Percentiles rank a stretch among this genome's conserved stretches.
phyloP scores from a whole-genome alignment of 2,329 filamentous ascomycete genomes.

The Albifimbria verrucaria region DNA sequence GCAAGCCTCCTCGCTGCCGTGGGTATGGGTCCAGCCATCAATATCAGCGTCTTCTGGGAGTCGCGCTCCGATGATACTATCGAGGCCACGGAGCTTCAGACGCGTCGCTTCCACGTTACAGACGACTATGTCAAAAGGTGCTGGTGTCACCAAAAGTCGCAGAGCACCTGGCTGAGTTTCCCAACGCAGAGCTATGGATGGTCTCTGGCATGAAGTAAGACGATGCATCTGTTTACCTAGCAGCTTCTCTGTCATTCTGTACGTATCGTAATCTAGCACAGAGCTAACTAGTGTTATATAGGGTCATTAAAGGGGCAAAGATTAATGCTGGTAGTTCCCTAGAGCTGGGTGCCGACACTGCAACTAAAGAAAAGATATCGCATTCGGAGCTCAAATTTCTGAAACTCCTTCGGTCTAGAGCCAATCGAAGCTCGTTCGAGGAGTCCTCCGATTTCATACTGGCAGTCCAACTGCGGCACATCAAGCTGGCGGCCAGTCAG shows the following conservation, averaged over 20 bases:
- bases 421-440: not conserved
- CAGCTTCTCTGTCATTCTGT: not conserved
- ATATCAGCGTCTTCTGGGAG: not conserved
- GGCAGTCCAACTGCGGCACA: not conserved
- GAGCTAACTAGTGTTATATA: not conserved
- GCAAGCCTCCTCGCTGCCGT: not conserved
- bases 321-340: not conserved
- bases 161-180: slow-evolving; percentile 1
- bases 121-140: slow-evolving; percentile 1
- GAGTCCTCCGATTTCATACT: not conserved
- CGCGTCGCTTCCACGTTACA: not conserved
- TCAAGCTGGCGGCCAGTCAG: not conserved
- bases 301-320: not conserved
- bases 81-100: not conserved
- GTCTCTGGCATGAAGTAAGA: not conserved
- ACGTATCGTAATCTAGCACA: not conserved
- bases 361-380: not conserved
- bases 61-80: not conserved
- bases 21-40: not conserved
- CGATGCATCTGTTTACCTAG: not conserved
- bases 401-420: not conserved
- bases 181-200: not conserved
- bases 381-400: not conserved
- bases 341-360: not conserved
- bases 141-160: not conserved